Base-by-base conservation (phyloP, 2,329 filamentous ascomycete genomes). In the Ceratocystiopsis minuta region DNA sequence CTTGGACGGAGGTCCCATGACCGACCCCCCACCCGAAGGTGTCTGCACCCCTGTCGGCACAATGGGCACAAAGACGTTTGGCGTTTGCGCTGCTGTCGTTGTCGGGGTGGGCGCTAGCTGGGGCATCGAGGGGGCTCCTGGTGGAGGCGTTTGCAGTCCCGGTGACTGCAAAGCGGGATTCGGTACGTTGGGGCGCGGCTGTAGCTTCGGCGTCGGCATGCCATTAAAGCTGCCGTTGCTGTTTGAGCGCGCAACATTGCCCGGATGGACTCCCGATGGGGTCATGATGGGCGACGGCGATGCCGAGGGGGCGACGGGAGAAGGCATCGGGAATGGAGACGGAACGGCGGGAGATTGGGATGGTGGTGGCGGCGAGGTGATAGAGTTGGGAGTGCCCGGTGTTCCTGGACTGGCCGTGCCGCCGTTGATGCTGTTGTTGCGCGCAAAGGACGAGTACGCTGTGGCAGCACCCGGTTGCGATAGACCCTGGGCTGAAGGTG, bases 1-100 rank as follows among this genome's bases (percentile, higher is more conserved):
- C 52, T 71, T 74, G 52, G 69, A 76, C 52, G 70, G 75, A 46
- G 63, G 73, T 0, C 68, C 70, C 71, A 73, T 78, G 37, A 55
- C 52, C 43, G 20, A 20, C 4, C 20, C 20, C 4, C 58, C 64
- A 1, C 59, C 64, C 4, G 44, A 34, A 6, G 44, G 42, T 17
- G 46, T 44, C 39, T 44, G 42, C 35, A 38, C 38, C 6, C 32
- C 20, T 1, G 46, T 42, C n/a, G 43, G 39, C n/a, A 32, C 37
- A 28, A 45, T 40, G 2, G 48, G 43, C 31, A 39, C 31, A 16
- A 45, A 49, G 15, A 42, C 20, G 31, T 32, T 12, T 10, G 31
- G 31, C 31, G 10, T 4, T 12, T 32, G 31, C 6, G 31, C 11
- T 14, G 34, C 6, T 6, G 16, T 39, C 1, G 16, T 16, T 2